Percentiles rank a stretch among this genome's conserved stretches.
These are phyloP conservation scores for Aspergillus sergii DNA, from an alignment of 2,329 filamentous ascomycete species.

Conservation along the genomic window DNA sequence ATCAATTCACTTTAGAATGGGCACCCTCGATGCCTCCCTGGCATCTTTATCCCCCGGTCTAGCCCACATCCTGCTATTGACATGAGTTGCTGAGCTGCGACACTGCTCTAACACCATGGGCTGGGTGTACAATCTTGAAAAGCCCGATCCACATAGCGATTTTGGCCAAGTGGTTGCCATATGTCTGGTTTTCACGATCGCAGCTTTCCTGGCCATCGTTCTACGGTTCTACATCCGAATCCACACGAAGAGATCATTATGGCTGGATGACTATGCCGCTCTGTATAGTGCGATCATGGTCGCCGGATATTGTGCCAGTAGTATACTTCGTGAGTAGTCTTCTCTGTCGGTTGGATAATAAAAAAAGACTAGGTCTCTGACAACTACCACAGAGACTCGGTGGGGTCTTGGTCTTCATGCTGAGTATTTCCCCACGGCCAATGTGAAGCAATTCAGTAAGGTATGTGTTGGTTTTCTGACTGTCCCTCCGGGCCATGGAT, in stretches of 20 bases:
- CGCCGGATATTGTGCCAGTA: conserved; percentile 20
- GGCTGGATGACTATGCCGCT: conserved; percentile 32
- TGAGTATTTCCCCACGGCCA: conserved; percentile 25
- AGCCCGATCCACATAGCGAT: conserved; percentile 24
- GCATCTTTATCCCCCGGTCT: background rate
- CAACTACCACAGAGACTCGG: conserved; percentile 25
- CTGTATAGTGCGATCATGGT: conserved; percentile 24
- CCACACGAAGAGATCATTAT: conserved; percentile 19
- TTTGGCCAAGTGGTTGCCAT: conserved; percentile 26
- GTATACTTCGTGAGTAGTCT: conserved; percentile 24
- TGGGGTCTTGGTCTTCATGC: conserved; percentile 28
- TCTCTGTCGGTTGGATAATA: background rate
- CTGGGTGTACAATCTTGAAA: conserved; percentile 33
- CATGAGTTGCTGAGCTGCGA: background rate
- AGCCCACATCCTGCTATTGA: background rate
- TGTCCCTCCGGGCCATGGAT: background rate
- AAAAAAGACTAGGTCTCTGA: background rate
- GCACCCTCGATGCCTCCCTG: background rate
- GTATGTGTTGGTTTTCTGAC: conserved; percentile 11
- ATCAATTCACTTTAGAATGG: background rate
- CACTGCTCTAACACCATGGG: conserved; percentile 21
- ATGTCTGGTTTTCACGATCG: conserved; percentile 24
- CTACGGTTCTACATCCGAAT: conserved; percentile 30
- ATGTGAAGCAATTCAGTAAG: conserved; percentile 30
- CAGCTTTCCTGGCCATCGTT: conserved; percentile 25